Evolutionary conservation across 192 early-diverging fungal genomes (phyloP).

Genomic region (Podila horticola): DNA sequence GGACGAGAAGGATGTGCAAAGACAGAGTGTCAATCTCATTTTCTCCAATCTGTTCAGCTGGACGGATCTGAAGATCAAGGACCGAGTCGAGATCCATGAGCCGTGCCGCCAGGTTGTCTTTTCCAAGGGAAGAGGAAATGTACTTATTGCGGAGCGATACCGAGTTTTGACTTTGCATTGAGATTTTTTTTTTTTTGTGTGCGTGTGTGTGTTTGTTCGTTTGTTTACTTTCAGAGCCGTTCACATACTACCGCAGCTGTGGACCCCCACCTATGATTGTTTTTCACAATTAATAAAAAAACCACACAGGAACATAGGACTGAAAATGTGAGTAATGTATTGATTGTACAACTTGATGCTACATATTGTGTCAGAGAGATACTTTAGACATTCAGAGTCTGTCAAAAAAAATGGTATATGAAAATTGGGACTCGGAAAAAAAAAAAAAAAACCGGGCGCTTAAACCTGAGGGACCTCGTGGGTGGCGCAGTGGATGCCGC

Average conservation of each 20-base stretch:
- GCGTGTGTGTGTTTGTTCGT: too few species aligned
- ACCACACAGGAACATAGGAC: too few species aligned
- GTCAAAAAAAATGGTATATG: neutral
- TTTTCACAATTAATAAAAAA: too few species aligned
- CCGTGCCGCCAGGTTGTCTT: constrained; percentile 21
- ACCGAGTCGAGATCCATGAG: constrained; percentile 40
- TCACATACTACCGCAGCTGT: too few species aligned
- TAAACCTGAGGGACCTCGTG: constrained; percentile 15
- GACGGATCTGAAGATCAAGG: constrained; percentile 24
- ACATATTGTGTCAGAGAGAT: too few species aligned
- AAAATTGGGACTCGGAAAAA: neutral
- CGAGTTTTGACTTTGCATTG: neutral
- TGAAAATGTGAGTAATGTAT: too few species aligned
- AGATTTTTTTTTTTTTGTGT: neutral
- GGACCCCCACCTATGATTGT: too few species aligned
- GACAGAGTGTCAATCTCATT: neutral
- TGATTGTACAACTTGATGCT: too few species aligned
- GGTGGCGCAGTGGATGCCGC: constrained; percentile 26
- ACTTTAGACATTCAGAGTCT: too few species aligned
- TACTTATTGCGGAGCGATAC: constrained; percentile 40
- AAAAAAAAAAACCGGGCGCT: neutral
- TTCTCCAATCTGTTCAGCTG: constrained; percentile 40
- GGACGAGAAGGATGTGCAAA: neutral
- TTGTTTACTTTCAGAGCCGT: too few species aligned
- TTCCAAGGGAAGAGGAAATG: neutral